Conservation (phyloP, 2,329 filamentous ascomycete species). For the Nothophaeocryptopus gaeumannii region DNA sequence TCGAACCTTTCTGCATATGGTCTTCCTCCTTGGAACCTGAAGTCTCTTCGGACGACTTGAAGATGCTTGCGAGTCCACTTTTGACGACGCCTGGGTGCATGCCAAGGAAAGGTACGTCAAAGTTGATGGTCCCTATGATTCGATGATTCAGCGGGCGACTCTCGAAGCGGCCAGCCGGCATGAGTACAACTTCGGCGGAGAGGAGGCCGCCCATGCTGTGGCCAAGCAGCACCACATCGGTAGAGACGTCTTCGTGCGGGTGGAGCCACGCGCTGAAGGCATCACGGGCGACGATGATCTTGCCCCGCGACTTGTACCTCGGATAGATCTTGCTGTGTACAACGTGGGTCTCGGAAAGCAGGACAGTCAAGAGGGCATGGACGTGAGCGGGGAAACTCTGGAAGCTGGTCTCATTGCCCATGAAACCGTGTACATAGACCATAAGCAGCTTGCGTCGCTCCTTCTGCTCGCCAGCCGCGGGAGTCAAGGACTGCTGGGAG, state of each 20-base stretch:
- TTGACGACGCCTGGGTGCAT: constrained; percentile 84
- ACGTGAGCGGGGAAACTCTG: constrained; percentile 84
- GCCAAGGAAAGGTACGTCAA: constrained; percentile 83
- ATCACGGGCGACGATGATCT: constrained; percentile 70
- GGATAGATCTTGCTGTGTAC: constrained; percentile 87
- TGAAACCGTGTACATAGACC: constrained; percentile 86
- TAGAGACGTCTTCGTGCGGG: constrained; percentile 69
- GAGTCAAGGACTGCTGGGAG: constrained; percentile 47
- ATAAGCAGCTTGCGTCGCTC: constrained; percentile 63
- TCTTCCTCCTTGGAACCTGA: neutral
- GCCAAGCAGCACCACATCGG: constrained; percentile 78
- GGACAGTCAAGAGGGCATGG: constrained; percentile 67
- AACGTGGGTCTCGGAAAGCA: constrained; percentile 68
- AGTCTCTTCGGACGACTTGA: constrained; percentile 50
- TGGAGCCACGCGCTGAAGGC: constrained; percentile 80
- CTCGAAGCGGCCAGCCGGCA: constrained; percentile 39
- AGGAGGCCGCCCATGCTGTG: constrained; percentile 89
- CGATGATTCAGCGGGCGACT: constrained; percentile 61
- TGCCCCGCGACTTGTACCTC: constrained; percentile 71
- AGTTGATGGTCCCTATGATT: constrained; percentile 75
- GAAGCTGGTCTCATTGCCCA: constrained; percentile 85
- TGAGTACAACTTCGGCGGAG: constrained; percentile 72
- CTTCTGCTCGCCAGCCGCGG: constrained; percentile 32
- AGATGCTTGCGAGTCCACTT: constrained; percentile 77
- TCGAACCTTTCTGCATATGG: neutral